phyloP scores from a whole-genome alignment of 73 alveolate species.

The Paramecium sexaurelia region DNA sequence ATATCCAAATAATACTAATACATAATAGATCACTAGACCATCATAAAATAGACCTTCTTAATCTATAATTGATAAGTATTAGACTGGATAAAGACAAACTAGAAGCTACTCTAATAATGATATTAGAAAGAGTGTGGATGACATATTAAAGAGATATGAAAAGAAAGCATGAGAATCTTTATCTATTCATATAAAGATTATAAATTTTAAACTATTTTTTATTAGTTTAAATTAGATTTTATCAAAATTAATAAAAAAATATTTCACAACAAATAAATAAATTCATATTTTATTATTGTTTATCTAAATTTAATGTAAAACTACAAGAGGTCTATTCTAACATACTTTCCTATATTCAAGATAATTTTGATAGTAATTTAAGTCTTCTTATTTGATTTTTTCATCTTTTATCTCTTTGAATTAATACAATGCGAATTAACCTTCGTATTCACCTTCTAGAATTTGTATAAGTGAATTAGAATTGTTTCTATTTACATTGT shows the following conservation, averaged over 20 bases:
- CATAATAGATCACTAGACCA: background rate
- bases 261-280: background rate
- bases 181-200: too few relatives aligned
- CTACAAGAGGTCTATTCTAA: background rate
- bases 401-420: background rate
- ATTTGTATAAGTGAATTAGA: background rate
- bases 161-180: background rate
- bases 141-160: conserved; percentile 34
- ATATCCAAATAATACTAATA: background rate
- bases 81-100: background rate
- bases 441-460: background rate
- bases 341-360: background rate
- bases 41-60: conserved; percentile 36
- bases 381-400: background rate
- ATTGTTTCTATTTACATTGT: background rate
- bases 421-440: background rate
- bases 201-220: too few relatives aligned
- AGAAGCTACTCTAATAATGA: conserved; percentile 9
- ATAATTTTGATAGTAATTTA: background rate
- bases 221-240: too few relatives aligned
- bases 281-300: background rate
- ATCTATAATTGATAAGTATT: conserved; percentile 21
- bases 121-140: conserved; percentile 34
- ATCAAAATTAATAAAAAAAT: too few relatives aligned
- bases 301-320: background rate